Evolutionary conservation across 2,329 filamentous ascomycete species (phyloP).

Genomic region (Colletotrichum sp.): DNA sequence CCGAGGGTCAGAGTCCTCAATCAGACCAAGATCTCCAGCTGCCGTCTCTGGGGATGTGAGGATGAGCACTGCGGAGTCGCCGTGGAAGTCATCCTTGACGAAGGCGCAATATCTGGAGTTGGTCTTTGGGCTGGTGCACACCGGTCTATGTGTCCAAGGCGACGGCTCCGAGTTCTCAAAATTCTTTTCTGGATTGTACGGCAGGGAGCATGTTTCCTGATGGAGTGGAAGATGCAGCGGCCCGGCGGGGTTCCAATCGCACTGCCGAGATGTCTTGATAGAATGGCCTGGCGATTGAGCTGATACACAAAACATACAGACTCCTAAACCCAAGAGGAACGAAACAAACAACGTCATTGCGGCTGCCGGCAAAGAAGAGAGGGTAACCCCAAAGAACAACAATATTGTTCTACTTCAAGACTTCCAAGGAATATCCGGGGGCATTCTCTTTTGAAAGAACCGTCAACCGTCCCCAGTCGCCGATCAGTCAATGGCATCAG

Average conservation of each 20-base stretch:
- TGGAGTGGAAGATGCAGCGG: not conserved
- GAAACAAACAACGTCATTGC: not conserved
- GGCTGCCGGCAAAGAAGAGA: not conserved
- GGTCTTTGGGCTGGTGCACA: slow-evolving; percentile 1
- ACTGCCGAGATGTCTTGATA: not conserved
- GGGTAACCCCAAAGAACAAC: accelerated
- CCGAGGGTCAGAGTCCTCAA: not conserved
- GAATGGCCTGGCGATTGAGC: not conserved
- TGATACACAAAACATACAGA: not conserved
- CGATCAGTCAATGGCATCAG: not conserved
- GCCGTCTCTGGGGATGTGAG: slow-evolving; percentile 15
- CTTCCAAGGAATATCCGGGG: not conserved
- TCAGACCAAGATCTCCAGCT: not conserved
- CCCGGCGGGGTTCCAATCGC: not conserved
- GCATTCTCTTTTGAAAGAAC: not conserved
- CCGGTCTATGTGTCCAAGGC: slow-evolving; percentile 16
- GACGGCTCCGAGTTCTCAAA: not conserved
- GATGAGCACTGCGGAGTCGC: slow-evolving; percentile 3
- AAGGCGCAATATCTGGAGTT: slow-evolving; percentile 11
- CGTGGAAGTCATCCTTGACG: slow-evolving; percentile 15
- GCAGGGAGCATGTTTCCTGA: not conserved
- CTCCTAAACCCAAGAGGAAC: not conserved
- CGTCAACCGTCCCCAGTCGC: not conserved
- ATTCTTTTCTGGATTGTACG: not conserved
- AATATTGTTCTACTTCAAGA: not conserved